Percentiles rank a stretch among this genome's conserved stretches.
Conservation (phyloP, 768 basidiomycete genomes). For the Russula dissimulans region DNA sequence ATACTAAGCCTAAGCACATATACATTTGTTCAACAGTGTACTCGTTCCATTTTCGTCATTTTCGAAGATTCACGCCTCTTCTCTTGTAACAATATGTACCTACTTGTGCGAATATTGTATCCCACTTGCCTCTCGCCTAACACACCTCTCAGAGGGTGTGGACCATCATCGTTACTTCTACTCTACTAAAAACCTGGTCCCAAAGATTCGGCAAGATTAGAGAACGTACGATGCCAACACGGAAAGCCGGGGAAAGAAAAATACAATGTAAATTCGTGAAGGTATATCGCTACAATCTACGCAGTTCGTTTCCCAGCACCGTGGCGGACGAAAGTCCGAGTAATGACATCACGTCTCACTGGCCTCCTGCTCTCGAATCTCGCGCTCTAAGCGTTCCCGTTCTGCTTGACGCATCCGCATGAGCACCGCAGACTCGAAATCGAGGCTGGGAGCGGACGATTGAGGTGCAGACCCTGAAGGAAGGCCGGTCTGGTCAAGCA, state of each 20-base stretch:
- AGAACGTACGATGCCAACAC: neutral
- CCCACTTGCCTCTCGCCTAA: neutral
- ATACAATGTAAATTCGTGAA: neutral
- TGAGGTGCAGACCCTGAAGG: constrained; percentile 21
- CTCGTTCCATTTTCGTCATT: neutral
- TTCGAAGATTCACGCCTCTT: neutral
- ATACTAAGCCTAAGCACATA: constrained; percentile 9
- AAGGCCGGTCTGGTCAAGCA: neutral
- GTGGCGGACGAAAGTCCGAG: neutral
- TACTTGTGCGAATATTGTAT: constrained; percentile 5
- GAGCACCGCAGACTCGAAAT: constrained; percentile 73
- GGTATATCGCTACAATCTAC: neutral
- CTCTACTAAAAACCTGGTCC: neutral
- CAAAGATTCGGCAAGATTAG: neutral
- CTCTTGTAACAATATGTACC: constrained; percentile 12
- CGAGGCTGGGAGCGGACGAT: constrained; percentile 34
- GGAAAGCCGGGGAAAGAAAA: neutral
- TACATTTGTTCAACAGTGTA: neutral
- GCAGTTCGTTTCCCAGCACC: neutral
- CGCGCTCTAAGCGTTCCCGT: constrained; percentile 62
- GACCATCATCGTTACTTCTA: neutral
- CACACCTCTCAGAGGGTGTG: neutral
- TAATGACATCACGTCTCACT: constrained; percentile 24
- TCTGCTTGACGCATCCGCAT: constrained; percentile 79
- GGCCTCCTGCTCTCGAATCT: constrained; percentile 65